Percentiles rank a stretch among this genome's conserved stretches.
phyloP scores from a whole-genome alignment of 129 eudicot genomes.

The Helichrysum umbraculigerum region DNA sequence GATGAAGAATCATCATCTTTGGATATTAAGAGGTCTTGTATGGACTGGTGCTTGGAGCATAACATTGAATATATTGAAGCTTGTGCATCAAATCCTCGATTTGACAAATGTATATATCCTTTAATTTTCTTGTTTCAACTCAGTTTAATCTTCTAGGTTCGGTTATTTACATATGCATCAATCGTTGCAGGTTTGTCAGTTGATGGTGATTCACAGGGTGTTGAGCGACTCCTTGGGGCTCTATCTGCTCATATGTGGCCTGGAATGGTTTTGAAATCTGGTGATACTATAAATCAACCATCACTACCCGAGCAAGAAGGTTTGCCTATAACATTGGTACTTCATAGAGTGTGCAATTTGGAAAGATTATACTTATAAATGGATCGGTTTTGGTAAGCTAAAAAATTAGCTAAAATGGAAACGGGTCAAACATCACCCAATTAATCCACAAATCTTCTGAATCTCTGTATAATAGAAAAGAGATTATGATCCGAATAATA shows the following conservation, averaged over 20 bases:
- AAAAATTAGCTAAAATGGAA: background rate
- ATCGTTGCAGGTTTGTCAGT: slow-evolving; percentile 71
- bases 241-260: slow-evolving; percentile 99
- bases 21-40: slow-evolving; percentile 59
- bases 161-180: background rate
- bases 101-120: slow-evolving; percentile 61
- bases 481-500: background rate
- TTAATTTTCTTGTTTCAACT: background rate
- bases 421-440: background rate
- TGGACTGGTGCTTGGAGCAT: slow-evolving; percentile 83
- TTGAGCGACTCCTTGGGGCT: slow-evolving; percentile 77
- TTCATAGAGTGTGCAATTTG: background rate
- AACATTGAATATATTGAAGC: slow-evolving; percentile 91
- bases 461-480: background rate
- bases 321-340: slow-evolving; percentile 14
- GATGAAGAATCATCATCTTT: slow-evolving; percentile 50
- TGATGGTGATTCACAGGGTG: slow-evolving; percentile 94
- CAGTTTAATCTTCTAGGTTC: background rate
- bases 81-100: slow-evolving; percentile 86
- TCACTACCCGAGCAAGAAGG: slow-evolving; percentile 79
- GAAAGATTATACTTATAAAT: background rate
- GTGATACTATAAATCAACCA: slow-evolving; percentile 64
- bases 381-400: background rate
- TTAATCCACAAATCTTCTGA: background rate
- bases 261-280: slow-evolving; percentile 87